Evolutionary conservation across 139 green algal genomes (phyloP).

Genomic region (Tetratostichococcus sp.): DNA sequence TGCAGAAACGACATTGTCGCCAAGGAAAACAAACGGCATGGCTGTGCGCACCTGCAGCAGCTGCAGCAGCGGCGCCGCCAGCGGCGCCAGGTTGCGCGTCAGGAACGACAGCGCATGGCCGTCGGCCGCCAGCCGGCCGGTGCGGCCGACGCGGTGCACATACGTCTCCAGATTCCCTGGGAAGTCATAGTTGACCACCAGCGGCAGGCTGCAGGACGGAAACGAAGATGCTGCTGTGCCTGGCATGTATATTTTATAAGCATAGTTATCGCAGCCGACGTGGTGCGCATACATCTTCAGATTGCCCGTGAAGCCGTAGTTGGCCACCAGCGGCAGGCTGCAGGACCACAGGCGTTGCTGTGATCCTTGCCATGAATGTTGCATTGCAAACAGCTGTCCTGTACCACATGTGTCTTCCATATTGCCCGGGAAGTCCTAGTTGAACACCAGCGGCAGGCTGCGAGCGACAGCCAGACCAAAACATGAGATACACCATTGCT

Average conservation of each 20-base stretch:
- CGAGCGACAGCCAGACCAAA: too few relatives aligned
- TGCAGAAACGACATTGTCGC: too few relatives aligned
- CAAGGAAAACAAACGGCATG: too few relatives aligned
- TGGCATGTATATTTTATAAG: too few relatives aligned
- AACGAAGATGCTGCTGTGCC: not conserved
- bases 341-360: not conserved
- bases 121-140: slow-evolving; percentile 74
- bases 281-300: slow-evolving; percentile 91
- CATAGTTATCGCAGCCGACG: slow-evolving; percentile 70
- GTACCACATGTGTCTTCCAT: too few relatives aligned
- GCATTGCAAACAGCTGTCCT: too few relatives aligned
- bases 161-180: slow-evolving; percentile 81
- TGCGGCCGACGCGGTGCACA: slow-evolving; percentile 83
- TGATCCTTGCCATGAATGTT: too few relatives aligned
- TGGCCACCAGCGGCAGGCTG: slow-evolving; percentile 75
- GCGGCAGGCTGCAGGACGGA: slow-evolving; percentile 53
- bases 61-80: slow-evolving; percentile 54
- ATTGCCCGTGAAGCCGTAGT: slow-evolving; percentile 83
- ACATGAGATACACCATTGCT: too few relatives aligned
- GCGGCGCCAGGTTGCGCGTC: slow-evolving; percentile 61
- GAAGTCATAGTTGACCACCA: slow-evolving; percentile 91
- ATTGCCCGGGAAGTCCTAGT: too few relatives aligned
- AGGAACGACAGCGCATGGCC: slow-evolving; percentile 89
- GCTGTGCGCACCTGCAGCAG: slow-evolving; percentile 58
- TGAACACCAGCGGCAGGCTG: too few relatives aligned